phyloP scores from a whole-genome alignment of 192 early-diverging fungal species.

The Ramicandelaber brevisporus region DNA sequence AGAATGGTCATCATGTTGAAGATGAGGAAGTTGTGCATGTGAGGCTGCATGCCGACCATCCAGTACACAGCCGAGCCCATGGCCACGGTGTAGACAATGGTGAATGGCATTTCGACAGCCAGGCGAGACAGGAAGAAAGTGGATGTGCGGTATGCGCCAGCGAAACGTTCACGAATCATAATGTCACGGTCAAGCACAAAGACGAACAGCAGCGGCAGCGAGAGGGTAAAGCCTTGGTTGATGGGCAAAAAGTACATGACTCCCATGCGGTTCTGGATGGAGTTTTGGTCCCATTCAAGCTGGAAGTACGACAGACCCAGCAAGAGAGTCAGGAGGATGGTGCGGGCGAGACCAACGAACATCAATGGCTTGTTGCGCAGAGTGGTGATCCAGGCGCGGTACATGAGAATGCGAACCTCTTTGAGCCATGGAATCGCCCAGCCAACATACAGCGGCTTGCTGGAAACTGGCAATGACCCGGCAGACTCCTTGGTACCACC shows the following conservation, averaged over 20 bases:
- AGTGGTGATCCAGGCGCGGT: conserved; percentile 18
- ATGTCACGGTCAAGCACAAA: conserved; percentile 22
- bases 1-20: too few relatives aligned
- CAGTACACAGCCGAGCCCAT: too few relatives aligned
- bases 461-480: too few relatives aligned
- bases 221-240: conserved; percentile 23
- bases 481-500: too few relatives aligned
- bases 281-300: conserved; percentile 10
- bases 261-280: conserved; percentile 20
- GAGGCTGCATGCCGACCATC: too few relatives aligned
- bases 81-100: too few relatives aligned
- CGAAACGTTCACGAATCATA: conserved; percentile 33
- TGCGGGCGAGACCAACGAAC: conserved; percentile 9
- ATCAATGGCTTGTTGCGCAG: conserved; percentile 13
- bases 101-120: conserved; percentile 19
- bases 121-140: conserved; percentile 34
- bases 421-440: conserved; percentile 15
- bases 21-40: too few relatives aligned
- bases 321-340: conserved; percentile 17
- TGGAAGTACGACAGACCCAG: conserved; percentile 30
- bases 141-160: conserved; percentile 32
- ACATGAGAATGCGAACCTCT: conserved; percentile 20
- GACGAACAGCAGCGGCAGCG: conserved; percentile 23
- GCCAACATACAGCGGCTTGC: too few relatives aligned
- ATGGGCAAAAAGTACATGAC: conserved; percentile 18